Evolutionary conservation across 2,329 filamentous ascomycete species (phyloP).

Genomic region (Sclerotinia trifoliorum): DNA sequence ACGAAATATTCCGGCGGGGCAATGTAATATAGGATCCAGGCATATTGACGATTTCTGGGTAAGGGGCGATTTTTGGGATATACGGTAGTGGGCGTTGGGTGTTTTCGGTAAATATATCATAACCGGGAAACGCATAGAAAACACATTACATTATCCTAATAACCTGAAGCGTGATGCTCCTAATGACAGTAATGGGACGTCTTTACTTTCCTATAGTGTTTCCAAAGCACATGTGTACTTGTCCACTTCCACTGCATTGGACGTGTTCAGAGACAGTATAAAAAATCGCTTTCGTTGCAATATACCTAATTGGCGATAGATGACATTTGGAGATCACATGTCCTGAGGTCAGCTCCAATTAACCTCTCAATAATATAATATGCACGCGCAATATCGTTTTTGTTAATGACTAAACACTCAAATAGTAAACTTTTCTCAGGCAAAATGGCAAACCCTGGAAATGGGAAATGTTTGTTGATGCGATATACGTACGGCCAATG

Average conservation of each 20-base stretch:
- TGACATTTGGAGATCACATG: not conserved
- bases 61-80: conserved; percentile 6
- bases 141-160: not conserved
- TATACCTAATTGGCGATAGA: not conserved
- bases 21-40: conserved; percentile 7
- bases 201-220: too few species aligned
- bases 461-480: not conserved
- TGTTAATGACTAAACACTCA: not conserved
- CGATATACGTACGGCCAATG: not conserved
- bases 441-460: not conserved
- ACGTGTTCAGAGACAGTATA: not conserved
- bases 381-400: too few species aligned
- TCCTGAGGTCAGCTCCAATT: not conserved
- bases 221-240: too few species aligned
- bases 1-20: not conserved
- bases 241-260: not conserved
- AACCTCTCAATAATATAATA: not conserved
- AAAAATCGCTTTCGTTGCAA: not conserved
- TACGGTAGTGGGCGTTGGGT: not conserved
- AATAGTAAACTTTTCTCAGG: not conserved
- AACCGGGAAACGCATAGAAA: not conserved
- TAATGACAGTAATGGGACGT: not conserved
- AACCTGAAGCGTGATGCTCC: not conserved
- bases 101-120: not conserved
- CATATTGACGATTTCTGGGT: not conserved